A percentile compares a stretch with the other conserved stretches of the same genome.
Conservation (phyloP, 208 protist genomes). For the Wallacemonas sp. region DNA sequence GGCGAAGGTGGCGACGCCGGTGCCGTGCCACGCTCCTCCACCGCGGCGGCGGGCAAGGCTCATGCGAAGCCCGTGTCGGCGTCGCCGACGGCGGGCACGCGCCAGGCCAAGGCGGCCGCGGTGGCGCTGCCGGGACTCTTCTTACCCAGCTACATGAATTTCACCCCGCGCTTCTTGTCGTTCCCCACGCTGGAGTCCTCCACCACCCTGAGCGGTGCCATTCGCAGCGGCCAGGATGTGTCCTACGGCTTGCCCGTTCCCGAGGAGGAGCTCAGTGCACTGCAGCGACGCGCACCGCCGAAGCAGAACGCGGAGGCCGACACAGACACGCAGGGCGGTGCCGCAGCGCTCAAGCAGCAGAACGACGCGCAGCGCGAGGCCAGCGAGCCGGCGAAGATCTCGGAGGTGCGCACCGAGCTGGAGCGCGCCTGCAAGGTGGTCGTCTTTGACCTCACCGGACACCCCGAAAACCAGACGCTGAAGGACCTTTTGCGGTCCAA, state of each 20-base stretch:
- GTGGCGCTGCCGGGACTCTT: slow-evolving; percentile 59
- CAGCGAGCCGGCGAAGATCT: slow-evolving; percentile 83
- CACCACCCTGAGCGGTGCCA: slow-evolving; percentile 44
- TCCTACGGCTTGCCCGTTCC: slow-evolving; percentile 82
- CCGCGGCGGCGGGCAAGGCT: background rate
- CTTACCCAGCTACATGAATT: slow-evolving; percentile 69
- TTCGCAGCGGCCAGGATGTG: slow-evolving; percentile 51
- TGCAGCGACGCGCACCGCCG: slow-evolving; percentile 63
- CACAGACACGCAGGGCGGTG: slow-evolving; percentile 40
- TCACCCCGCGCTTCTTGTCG: slow-evolving; percentile 51
- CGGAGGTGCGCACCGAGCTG: slow-evolving; percentile 22
- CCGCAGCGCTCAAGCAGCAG: slow-evolving; percentile 45
- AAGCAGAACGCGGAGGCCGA: slow-evolving; percentile 51
- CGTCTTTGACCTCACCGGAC: slow-evolving; percentile 72
- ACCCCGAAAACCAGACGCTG: slow-evolving; percentile 64
- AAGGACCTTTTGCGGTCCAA: slow-evolving; percentile 60
- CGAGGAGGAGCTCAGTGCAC: slow-evolving; percentile 68
- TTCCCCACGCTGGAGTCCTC: slow-evolving; percentile 72
- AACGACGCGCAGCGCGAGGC: slow-evolving; percentile 88
- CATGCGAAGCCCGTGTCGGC: background rate
- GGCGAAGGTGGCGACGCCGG: slow-evolving; percentile 23
- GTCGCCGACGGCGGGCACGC: no score
- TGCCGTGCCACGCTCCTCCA: background rate
- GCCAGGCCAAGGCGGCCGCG: no score
- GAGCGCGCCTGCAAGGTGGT: slow-evolving; percentile 59